phyloP scores from a whole-genome alignment of 106 monocot genomes.

The Acanthochlamys bracteata region DNA sequence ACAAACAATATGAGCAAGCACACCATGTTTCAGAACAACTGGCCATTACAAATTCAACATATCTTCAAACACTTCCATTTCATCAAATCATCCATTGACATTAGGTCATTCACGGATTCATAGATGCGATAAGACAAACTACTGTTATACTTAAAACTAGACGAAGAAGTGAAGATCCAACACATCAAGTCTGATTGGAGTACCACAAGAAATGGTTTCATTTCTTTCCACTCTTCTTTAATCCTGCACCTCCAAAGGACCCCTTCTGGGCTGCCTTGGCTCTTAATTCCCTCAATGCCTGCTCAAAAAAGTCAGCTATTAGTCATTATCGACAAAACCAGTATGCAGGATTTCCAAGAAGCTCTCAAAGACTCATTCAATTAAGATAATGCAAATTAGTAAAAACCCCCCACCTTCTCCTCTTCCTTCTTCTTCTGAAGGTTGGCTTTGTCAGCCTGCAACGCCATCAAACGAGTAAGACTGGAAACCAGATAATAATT shows the following conservation, averaged over 20 bases:
- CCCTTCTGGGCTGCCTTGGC: conserved; percentile 62
- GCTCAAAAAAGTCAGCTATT: background rate
- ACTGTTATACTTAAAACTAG: too few relatives aligned
- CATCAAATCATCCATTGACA: too few relatives aligned
- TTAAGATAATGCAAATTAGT: background rate
- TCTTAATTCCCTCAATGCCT: conserved; percentile 59
- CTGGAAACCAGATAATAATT: background rate
- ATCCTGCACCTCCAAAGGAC: conserved; percentile 43
- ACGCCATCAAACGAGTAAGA: background rate
- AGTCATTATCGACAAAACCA: background rate
- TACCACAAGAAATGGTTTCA: background rate
- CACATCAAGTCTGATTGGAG: too few relatives aligned
- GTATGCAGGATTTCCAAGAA: background rate
- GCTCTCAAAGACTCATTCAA: background rate
- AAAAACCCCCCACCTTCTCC: conserved; percentile 33
- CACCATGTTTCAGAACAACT: too few relatives aligned
- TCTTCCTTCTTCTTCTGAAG: conserved; percentile 59
- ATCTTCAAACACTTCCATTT: too few relatives aligned
- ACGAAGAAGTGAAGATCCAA: too few relatives aligned
- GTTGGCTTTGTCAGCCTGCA: conserved; percentile 36
- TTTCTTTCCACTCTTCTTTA: conserved; percentile 67
- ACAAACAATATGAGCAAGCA: too few relatives aligned
- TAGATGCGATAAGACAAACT: too few relatives aligned
- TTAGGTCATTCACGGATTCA: too few relatives aligned
- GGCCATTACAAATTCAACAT: too few relatives aligned